These are phyloP conservation scores for Schizochytrium sp. DNA, from an alignment of 108 stramenopile species.

Conservation along the genomic window DNA sequence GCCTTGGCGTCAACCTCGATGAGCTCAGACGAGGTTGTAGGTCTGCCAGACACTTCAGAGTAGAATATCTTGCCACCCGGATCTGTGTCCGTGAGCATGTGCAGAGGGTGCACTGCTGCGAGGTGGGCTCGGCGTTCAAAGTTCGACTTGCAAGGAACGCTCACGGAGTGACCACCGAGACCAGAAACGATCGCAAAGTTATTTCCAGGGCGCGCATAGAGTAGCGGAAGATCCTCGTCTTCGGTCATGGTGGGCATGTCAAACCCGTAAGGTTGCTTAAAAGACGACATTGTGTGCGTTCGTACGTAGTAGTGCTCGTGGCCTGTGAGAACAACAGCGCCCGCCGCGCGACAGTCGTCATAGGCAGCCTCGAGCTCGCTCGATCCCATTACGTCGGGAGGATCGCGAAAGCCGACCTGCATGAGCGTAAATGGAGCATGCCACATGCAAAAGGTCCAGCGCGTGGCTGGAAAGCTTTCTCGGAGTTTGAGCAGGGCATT, in stretches of 20 bases:
- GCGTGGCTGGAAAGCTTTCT: background rate
- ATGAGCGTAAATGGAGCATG: background rate
- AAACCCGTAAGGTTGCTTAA: background rate
- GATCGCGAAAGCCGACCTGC: conserved; percentile 13
- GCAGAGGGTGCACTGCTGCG: background rate
- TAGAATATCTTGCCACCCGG: background rate
- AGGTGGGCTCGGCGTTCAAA: background rate
- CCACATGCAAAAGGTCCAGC: conserved; percentile 15
- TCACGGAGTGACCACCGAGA: conserved; percentile 16
- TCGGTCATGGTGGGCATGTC: background rate
- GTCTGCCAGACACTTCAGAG: background rate
- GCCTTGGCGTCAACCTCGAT: background rate
- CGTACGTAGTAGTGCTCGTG: conserved; percentile 14
- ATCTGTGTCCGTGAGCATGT: background rate
- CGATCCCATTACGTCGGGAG: background rate
- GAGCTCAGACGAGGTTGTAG: background rate
- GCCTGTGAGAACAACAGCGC: background rate
- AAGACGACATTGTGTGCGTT: background rate
- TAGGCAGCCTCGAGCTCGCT: background rate
- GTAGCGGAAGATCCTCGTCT: background rate
- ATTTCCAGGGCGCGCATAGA: background rate
- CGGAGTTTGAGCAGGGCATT: background rate
- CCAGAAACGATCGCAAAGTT: background rate
- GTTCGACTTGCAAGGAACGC: background rate
- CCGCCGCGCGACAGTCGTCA: background rate